A percentile compares a stretch with the other conserved stretches of the same genome.
Conservation (phyloP, 805 yeast species). For the Wilhelminamyces savonicus region DNA sequence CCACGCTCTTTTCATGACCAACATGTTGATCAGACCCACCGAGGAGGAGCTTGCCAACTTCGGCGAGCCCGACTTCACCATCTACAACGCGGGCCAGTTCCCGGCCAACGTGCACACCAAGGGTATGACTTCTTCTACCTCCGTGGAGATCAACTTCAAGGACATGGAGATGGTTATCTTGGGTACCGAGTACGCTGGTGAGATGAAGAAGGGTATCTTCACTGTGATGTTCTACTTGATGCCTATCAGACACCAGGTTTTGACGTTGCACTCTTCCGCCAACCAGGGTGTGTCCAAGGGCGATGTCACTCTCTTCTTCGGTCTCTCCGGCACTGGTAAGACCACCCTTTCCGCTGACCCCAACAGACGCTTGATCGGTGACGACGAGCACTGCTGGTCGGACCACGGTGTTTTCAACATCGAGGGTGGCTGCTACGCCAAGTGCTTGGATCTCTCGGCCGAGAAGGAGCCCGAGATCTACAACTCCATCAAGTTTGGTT, state of each 20-base stretch:
- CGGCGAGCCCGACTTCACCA: constrained; percentile 97
- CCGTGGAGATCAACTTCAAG: constrained; percentile 94
- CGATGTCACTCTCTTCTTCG: constrained; percentile 93
- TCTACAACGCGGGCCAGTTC: constrained; percentile 98
- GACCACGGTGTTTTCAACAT: constrained; percentile 97
- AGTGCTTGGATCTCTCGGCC: constrained; percentile 80
- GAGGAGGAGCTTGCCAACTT: constrained; percentile 80
- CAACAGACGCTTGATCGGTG: constrained; percentile 88
- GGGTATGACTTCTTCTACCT: constrained; percentile 95
- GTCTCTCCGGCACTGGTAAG: constrained; percentile 97
- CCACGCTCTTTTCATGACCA: constrained; percentile 97
- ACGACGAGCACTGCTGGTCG: constrained; percentile 99
- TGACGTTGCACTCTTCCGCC: constrained; percentile 92
- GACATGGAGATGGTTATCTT: constrained; percentile 98
- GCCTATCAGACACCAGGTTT: constrained; percentile 89
- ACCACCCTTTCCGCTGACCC: constrained; percentile 97
- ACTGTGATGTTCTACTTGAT: constrained; percentile 98
- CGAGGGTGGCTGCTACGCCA: constrained; percentile 99
- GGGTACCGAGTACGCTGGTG: constrained; percentile 99
- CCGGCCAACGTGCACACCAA: constrained; percentile 95
- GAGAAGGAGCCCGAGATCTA: constrained; percentile 98
- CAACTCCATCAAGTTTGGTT: constrained; percentile 90
- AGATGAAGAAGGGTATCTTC: constrained; percentile 99
- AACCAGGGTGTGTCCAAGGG: constrained; percentile 78
- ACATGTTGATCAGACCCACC: constrained; percentile 95